These are phyloP conservation scores for Botrytis fabae DNA, from an alignment of 2,329 filamentous ascomycete genomes.

Conservation along the genomic window DNA sequence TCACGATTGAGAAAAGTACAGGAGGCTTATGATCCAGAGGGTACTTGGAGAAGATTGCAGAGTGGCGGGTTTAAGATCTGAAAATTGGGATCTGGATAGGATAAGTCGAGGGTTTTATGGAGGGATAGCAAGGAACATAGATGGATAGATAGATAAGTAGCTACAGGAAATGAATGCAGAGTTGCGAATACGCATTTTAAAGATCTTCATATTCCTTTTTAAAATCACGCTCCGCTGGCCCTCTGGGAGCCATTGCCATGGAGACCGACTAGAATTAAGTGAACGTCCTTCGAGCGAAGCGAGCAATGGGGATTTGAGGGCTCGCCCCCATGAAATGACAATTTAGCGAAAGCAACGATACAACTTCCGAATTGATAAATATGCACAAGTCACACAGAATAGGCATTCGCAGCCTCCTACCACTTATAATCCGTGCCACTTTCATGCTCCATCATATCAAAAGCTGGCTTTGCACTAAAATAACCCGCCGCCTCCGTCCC, in stretches of 20 bases:
- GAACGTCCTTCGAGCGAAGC: not conserved
- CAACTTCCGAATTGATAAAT: not conserved
- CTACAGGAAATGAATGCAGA: not conserved
- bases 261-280: too few species aligned
- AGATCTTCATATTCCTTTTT: not conserved
- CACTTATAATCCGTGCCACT: constrained; percentile 38
- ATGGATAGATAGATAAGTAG: not conserved
- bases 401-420: constrained; percentile 23
- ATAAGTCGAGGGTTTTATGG: not conserved
- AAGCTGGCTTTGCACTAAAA: constrained; percentile 70
- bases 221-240: not conserved
- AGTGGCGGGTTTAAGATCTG: not conserved
- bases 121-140: not conserved
- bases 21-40: not conserved
- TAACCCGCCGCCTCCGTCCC: constrained; percentile 63
- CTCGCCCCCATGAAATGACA: not conserved
- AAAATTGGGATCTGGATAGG: not conserved
- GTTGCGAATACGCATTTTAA: not conserved
- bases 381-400: not conserved
- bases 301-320: not conserved
- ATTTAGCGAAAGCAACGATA: not conserved
- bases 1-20: not conserved
- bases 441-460: constrained; percentile 67
- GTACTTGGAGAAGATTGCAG: not conserved
- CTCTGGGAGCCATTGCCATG: not conserved